Conservation (phyloP, 1,284 basidiomycete species). For the Ustilago lituana region DNA sequence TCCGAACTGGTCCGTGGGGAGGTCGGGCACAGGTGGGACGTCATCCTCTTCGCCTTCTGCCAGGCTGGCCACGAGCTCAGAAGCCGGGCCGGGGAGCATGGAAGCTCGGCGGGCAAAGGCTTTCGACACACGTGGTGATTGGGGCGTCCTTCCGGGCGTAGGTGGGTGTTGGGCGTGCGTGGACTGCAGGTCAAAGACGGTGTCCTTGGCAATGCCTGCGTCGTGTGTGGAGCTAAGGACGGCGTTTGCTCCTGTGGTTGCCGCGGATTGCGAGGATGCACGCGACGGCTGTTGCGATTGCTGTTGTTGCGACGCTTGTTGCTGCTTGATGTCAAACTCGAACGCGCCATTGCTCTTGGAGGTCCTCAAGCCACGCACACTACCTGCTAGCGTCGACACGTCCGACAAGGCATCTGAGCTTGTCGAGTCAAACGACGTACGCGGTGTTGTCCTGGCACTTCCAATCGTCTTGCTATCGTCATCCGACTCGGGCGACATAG, state of each 20-base stretch:
- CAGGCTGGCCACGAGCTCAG: slow-evolving; percentile 48
- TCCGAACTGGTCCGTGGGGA: slow-evolving; percentile 30
- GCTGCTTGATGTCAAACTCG: slow-evolving; percentile 49
- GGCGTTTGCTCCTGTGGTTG: background rate
- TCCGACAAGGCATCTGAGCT: slow-evolving; percentile 47
- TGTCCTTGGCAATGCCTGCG: slow-evolving; percentile 50
- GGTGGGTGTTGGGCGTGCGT: slow-evolving; percentile 40
- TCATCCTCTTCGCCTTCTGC: slow-evolving; percentile 27
- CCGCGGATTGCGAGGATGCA: background rate
- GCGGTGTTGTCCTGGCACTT: slow-evolving; percentile 32
- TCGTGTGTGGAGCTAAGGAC: slow-evolving; percentile 21
- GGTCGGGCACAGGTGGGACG: slow-evolving; percentile 42
- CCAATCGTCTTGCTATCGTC: slow-evolving; percentile 45
- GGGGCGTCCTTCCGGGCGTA: slow-evolving; percentile 25
- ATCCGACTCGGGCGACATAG: slow-evolving; percentile 40
- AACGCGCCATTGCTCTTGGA: slow-evolving; percentile 18
- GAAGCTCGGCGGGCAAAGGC: slow-evolving; percentile 58
- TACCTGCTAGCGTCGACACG: slow-evolving; percentile 44
- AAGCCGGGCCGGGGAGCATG: slow-evolving; percentile 58
- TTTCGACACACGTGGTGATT: slow-evolving; percentile 48
- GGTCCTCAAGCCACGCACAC: slow-evolving; percentile 21
- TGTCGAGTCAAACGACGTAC: slow-evolving; percentile 32
- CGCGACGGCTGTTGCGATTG: slow-evolving; percentile 10
- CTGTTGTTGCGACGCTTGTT: slow-evolving; percentile 20
- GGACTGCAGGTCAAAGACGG: slow-evolving; percentile 60